A percentile compares a stretch with the other conserved stretches of the same genome.
Evolutionary conservation across 2,329 filamentous ascomycete species (phyloP).

Genomic region (Curvularia verruculosa): DNA sequence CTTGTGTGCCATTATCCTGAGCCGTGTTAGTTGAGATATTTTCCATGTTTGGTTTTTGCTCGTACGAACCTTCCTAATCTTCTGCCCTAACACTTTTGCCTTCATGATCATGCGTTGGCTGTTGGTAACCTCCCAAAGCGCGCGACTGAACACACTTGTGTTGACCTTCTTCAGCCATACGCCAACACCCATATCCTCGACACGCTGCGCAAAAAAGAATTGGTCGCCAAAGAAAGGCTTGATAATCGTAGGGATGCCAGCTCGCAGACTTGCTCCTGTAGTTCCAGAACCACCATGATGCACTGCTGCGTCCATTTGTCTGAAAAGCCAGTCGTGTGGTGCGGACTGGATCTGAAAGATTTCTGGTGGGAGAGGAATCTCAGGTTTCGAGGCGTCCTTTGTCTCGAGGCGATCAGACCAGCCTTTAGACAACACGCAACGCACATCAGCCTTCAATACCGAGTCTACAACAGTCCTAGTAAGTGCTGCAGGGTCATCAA

Average conservation of each 20-base stretch:
- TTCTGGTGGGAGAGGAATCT: conserved; percentile 75
- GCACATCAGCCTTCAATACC: conserved; percentile 86
- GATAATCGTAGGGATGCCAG: conserved; percentile 91
- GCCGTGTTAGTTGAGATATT: conserved; percentile 23
- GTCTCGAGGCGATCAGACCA: conserved; percentile 85
- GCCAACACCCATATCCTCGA: conserved; percentile 92
- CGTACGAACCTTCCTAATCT: conserved; percentile 77
- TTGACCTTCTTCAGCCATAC: conserved; percentile 89
- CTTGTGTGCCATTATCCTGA: conserved; percentile 88
- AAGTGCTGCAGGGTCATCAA: conserved; percentile 84
- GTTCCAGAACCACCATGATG: conserved; percentile 96
- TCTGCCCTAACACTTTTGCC: conserved; percentile 79
- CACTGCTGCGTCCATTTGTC: conserved; percentile 88
- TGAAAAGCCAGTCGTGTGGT: conserved; percentile 96
- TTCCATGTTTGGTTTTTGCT: conserved; percentile 27
- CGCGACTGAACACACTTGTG: conserved; percentile 80
- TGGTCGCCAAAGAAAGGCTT: conserved; percentile 98
- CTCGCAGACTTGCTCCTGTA: conserved; percentile 88
- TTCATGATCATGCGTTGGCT: conserved; percentile 91
- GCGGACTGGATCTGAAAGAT: conserved; percentile 89
- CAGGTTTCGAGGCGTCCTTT: conserved; percentile 63
- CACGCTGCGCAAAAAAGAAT: conserved; percentile 88
- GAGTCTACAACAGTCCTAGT: conserved; percentile 93
- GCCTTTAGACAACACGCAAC: conserved; percentile 93
- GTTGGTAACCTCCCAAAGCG: conserved; percentile 89